Evolutionary conservation across 1,284 basidiomycete species (phyloP), one percentile per base, ranked within the genome.

Genomic region (Apiotrichum gamsii): DNA sequence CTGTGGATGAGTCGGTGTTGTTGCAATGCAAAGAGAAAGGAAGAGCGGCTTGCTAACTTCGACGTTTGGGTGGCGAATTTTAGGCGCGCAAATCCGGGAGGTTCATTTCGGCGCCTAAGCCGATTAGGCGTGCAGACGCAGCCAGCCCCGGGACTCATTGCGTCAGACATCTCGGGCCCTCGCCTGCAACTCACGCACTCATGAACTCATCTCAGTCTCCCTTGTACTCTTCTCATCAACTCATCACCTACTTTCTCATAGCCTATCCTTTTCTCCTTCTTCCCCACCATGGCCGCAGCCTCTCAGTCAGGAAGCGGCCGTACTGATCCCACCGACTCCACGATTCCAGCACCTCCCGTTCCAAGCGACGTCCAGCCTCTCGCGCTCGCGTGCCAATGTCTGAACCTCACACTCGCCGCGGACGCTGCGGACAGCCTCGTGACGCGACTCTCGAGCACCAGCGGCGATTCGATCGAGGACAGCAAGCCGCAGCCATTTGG

Each of bases 381-480:
- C 50, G 35, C 38, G 8, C 57, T 66, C 39, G 42, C 56, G 3
- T 70, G 67, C 33, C 36, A 35, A 18, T 70, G 67, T 43, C 54
- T 60, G 35, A 70, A 68, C 47, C 40, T 66, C 25, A 36, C 31
- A 10, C 39, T 68, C 23, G 50, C 53, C 3, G 59, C 53, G 10
- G 53, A 52, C 8, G 47, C 51, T 21, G 33, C 56, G 4, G 37
- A 45, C 33, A 28, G 18, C 8, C 39, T 54, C 32, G 31, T 30
- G n/a, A 18, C 37, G 38, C 20, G 31, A 18, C n/a, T 34, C 35
- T n/a, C n/a, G n/a, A n/a, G n/a, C n/a, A n/a, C n/a, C n/a, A n/a
- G n/a, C n/a, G n/a, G n/a, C n/a, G n/a, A n/a, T n/a, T n/a, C n/a
- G n/a, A n/a, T 49, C 19, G 28, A 23, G 6, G 10, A 34, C 15